Base-by-base conservation (phyloP, 2,329 filamentous ascomycete genomes). In the Fusarium incarnatum region DNA sequence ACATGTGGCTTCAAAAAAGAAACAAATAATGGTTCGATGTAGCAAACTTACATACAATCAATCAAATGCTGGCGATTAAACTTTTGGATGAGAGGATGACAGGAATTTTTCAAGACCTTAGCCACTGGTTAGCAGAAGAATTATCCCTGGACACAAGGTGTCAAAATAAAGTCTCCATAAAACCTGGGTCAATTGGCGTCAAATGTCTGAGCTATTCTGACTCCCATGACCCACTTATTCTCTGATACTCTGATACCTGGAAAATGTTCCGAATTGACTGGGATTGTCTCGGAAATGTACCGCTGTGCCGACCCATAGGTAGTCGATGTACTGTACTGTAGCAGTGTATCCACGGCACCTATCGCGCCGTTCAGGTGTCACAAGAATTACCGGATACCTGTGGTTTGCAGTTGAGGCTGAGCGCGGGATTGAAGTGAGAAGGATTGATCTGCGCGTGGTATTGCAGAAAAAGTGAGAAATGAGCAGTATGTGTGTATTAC, bases 401-500 rank as follows among this genome's bases (percentile, higher is more conserved):
- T 34, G 18, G 37, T 46, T 44, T 28, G n/a, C 53, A 55, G 54
- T 55, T 57, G 56, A 52, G 55, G 60, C 52, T 48, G 42, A 42
- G 42, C 41, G 44, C 32, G 56, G 60, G 60, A 60, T 50, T 56
- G 41, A 25, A 56, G 25, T 18, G 15, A 61, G 20, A 32, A 56
- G 56, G 62, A 66, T 70, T 62, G 60, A 69, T 57, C 60, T 58
- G 40, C 60, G 60, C 42, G 55, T 57, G 50, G 48, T 52, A 50
- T 48, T 66, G 57, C 66, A 69, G 65, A 16, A 58, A 69, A 69
- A 58, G 45, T 66, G 56, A 69, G 53, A 55, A 46, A 28, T 62
- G 66, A 69, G 55, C 47, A 37, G 53, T 48, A 16, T 15, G 28
- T 30, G 8, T 32, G 30, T 32, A 47, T 59, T 46, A 37, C 34